phyloP scores from a whole-genome alignment of 768 basidiomycete genomes.

The Lactarius psammicola region DNA sequence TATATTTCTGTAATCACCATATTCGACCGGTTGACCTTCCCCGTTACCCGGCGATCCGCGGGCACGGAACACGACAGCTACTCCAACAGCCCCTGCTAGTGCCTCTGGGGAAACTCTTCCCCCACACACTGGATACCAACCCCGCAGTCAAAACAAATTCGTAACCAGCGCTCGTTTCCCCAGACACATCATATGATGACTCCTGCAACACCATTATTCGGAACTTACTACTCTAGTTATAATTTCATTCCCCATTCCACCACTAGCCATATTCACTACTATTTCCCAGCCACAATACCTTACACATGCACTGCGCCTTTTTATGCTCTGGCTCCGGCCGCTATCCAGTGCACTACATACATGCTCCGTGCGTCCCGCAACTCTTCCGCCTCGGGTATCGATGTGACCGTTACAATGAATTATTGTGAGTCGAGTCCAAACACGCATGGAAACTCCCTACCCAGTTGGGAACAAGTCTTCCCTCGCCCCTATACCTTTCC shows the following conservation, averaged over 20 bases:
- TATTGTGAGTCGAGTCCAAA: neutral
- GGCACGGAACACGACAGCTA: neutral
- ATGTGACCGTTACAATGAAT: neutral
- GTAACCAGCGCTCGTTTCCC: constrained; percentile 15
- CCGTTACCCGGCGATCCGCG: constrained; percentile 19
- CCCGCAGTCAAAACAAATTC: constrained; percentile 7
- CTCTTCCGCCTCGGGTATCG: constrained; percentile 10
- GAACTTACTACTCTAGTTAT: constrained; percentile 16
- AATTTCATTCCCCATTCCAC: neutral
- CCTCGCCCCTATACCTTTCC: neutral
- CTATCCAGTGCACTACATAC: constrained; percentile 5
- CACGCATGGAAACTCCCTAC: constrained; percentile 4
- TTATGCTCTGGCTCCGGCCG: constrained; percentile 14
- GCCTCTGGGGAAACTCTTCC: constrained; percentile 5
- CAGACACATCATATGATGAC: constrained; percentile 22
- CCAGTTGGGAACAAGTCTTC: neutral
- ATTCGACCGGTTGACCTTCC: neutral
- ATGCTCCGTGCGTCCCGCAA: constrained; percentile 2
- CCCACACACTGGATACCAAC: constrained; percentile 2
- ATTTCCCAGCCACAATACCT: neutral
- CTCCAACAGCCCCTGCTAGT: neutral
- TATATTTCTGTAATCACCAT: no score
- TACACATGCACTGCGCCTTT: neutral
- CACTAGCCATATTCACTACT: neutral
- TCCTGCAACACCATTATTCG: neutral